Conservation (phyloP, 768 basidiomycete genomes). For the Udeniomyces megalosporus region DNA sequence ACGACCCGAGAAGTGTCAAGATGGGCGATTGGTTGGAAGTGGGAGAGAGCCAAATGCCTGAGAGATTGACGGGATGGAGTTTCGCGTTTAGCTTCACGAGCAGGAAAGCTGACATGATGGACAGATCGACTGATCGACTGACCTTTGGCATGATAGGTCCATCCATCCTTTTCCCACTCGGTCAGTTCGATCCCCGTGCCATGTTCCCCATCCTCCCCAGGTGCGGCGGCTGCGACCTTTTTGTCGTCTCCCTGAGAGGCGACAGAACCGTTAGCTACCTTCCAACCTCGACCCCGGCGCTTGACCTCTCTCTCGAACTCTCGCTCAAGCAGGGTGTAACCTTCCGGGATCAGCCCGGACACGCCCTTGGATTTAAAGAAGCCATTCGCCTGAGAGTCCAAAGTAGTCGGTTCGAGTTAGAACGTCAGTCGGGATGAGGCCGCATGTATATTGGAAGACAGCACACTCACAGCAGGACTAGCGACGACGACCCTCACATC, state of each 20-base stretch:
- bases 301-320: constrained; percentile 39
- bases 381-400: constrained; percentile 99
- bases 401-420: no score
- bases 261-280: not conserved
- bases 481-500: constrained; percentile 65
- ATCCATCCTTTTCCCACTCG: constrained; percentile 76
- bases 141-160: constrained; percentile 99
- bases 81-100: no score
- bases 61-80: not conserved
- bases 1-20: constrained; percentile 80
- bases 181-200: constrained; percentile 46
- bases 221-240: constrained; percentile 16
- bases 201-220: constrained; percentile 15
- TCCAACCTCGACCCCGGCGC: constrained; percentile 24
- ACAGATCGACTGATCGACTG: constrained; percentile 10
- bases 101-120: not conserved
- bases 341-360: constrained; percentile 87
- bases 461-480: constrained; percentile 55
- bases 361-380: constrained; percentile 80
- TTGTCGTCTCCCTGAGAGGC: not conserved
- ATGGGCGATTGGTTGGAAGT: constrained; percentile 36
- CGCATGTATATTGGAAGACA: no score
- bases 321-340: constrained; percentile 74
- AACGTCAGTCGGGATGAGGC: no score
- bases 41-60: constrained; percentile 69